Conservation (phyloP, 2,329 filamentous ascomycete species). For the Cercospora sesami region DNA sequence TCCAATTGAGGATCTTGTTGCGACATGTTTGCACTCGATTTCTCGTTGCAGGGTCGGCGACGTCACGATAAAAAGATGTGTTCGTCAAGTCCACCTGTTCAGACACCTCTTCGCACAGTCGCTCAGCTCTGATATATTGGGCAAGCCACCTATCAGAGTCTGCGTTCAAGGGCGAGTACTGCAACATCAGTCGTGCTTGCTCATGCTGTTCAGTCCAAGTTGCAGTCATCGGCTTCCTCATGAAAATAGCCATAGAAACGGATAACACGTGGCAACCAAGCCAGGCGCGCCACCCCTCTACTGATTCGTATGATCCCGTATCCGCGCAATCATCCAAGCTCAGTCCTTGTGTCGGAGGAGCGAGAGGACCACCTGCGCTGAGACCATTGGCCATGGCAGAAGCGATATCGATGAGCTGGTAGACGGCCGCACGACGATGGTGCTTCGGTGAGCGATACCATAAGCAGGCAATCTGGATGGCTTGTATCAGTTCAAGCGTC, state of each 20-base stretch:
- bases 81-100: constrained; percentile 25
- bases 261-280: constrained; percentile 27
- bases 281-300: constrained; percentile 25
- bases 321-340: background rate
- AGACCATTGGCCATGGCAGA: constrained; percentile 78
- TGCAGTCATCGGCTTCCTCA: constrained; percentile 13
- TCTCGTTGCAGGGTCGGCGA: constrained; percentile 27
- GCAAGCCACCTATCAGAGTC: constrained; percentile 28
- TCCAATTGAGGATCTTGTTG: constrained; percentile 31
- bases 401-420: constrained; percentile 76
- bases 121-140: constrained; percentile 32
- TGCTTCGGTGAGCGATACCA: constrained; percentile 82
- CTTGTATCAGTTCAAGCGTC: constrained; percentile 72
- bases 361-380: constrained; percentile 58
- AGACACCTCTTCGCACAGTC: constrained; percentile 30
- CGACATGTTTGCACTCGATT: constrained; percentile 27
- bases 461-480: constrained; percentile 69
- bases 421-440: constrained; percentile 82
- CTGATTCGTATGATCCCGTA: constrained; percentile 11
- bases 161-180: constrained; percentile 19
- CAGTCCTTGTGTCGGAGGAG: background rate
- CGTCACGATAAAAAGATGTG: constrained; percentile 18
- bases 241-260: constrained; percentile 20
- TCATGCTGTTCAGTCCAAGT: constrained; percentile 30
- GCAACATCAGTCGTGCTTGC: constrained; percentile 27